Base-by-base conservation (phyloP, 805 yeast genomes). In the Metschnikowia noctiluminum region DNA sequence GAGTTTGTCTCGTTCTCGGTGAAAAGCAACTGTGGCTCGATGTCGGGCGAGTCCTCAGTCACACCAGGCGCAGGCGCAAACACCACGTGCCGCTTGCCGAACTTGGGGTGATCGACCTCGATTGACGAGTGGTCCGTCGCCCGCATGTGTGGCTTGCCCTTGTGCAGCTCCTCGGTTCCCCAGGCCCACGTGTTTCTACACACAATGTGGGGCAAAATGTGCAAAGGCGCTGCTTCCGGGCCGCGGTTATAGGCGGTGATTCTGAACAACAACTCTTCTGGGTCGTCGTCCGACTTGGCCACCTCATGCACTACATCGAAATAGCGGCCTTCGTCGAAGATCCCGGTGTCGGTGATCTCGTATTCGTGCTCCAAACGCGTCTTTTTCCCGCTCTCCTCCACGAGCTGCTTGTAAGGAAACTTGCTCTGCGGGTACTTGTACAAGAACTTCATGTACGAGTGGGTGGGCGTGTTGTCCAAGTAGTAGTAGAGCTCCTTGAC, bases 131-230 rank as follows among this genome's bases (percentile, higher is more conserved):
- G 70, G 35, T 72, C 62, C 31, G 70, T 71, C 42, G 71, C 65
- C 21, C 65, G 67, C 54, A 81, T 62, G 13, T 64, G 59, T 11
- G 90, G 89, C 53, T 79, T 82, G 47, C 63, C 65, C 38, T 62
- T 60, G 39, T 68, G 62, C 37, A 68, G 68, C 49, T 79, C 82
- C 51, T 77, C 74, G 11, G 76, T 70, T 40, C 91, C 89, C 96
- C 97, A 90, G n/a, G 85, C 72, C 97, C 97, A 90, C 13, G 94
- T 87, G 69, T 90, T 90, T 70, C 97, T 79, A 69, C 84, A 87
- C 55, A 83, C 81, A 30, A 88, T 69, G 56, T 90, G 97, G 9
- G 97, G 97, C 52, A 87, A 67, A 39, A 91, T 78, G 66, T 89
- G 96, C 51, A 90, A 71, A 1, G 96, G 95, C n/a, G 96, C 96